Evolutionary conservation across 768 basidiomycete genomes (phyloP).

Genomic region (Suillus spraguei): DNA sequence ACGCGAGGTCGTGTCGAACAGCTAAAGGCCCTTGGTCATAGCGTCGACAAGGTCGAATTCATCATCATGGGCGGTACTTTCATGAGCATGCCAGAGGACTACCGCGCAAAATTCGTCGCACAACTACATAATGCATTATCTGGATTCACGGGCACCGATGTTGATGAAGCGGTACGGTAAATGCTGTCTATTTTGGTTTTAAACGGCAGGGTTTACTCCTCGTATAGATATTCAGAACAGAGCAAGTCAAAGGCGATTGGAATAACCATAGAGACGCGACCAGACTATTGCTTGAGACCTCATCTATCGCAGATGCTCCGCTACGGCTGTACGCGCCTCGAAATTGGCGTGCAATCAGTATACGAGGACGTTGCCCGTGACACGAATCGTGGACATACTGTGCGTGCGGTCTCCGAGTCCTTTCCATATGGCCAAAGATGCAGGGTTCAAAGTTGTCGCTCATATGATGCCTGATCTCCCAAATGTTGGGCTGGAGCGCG

Average conservation of each 20-base stretch:
- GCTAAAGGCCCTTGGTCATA: slow-evolving; percentile 93
- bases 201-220: background rate
- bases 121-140: slow-evolving; percentile 97
- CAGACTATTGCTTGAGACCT: slow-evolving; percentile 96
- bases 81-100: slow-evolving; percentile 99
- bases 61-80: slow-evolving; percentile 99
- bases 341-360: slow-evolving; percentile 98
- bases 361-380: slow-evolving; percentile 99
- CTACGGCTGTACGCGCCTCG: slow-evolving; percentile 97
- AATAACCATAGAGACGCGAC: slow-evolving; percentile 98
- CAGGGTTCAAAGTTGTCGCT: slow-evolving; percentile 99
- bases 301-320: slow-evolving; percentile 99
- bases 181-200: slow-evolving; percentile 9
- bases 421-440: slow-evolving; percentile 99
- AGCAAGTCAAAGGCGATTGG: slow-evolving; percentile 99
- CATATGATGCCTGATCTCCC: slow-evolving; percentile 99
- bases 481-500: slow-evolving; percentile 95
- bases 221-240: slow-evolving; percentile 86
- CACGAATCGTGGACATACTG: slow-evolving; percentile 98
- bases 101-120: slow-evolving; percentile 90
- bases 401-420: slow-evolving; percentile 93
- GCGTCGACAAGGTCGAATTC: slow-evolving; percentile 93
- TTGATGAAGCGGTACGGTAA: slow-evolving; percentile 93
- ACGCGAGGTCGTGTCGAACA: slow-evolving; percentile 95
- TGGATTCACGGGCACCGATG: slow-evolving; percentile 89